Percentiles rank a stretch among this genome's conserved stretches.
Conservation (phyloP, 257 asterid species). For the Perilla frutescens region DNA sequence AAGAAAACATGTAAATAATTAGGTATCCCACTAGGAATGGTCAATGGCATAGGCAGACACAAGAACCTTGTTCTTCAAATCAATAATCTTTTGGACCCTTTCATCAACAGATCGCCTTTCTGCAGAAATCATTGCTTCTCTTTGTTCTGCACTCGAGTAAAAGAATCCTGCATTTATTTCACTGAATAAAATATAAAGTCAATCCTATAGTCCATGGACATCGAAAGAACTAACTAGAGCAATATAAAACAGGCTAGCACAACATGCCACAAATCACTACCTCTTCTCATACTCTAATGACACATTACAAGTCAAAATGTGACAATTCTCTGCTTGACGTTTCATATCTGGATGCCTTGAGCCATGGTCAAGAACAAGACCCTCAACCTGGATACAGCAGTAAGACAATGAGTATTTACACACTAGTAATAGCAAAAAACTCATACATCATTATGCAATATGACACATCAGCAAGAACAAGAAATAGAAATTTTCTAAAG, state of each 20-base stretch:
- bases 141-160: slow-evolving; percentile 94
- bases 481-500: background rate
- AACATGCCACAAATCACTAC: slow-evolving; percentile 44
- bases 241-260: slow-evolving; percentile 15
- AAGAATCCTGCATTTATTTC: slow-evolving; percentile 98
- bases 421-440: background rate
- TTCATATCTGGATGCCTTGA: slow-evolving; percentile 99
- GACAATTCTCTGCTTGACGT: slow-evolving; percentile 92
- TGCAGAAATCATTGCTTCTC: slow-evolving; percentile 98
- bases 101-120: slow-evolving; percentile 97
- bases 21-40: slow-evolving; percentile 11
- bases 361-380: slow-evolving; percentile 99
- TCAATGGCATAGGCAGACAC: slow-evolving; percentile 11
- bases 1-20: slow-evolving; percentile 8
- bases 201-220: slow-evolving; percentile 36
- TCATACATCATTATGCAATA: slow-evolving; percentile 13
- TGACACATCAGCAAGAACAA: background rate
- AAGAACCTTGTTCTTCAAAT: slow-evolving; percentile 82
- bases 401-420: slow-evolving; percentile 16
- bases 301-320: slow-evolving; percentile 86
- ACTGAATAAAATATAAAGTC: slow-evolving; percentile 58
- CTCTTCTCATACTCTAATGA: slow-evolving; percentile 98
- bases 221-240: slow-evolving; percentile 4
- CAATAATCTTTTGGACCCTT: slow-evolving; percentile 90
- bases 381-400: slow-evolving; percentile 75